Evolutionary conservation across 306 rosid species (phyloP).

Genomic region (Malus sieversii): DNA sequence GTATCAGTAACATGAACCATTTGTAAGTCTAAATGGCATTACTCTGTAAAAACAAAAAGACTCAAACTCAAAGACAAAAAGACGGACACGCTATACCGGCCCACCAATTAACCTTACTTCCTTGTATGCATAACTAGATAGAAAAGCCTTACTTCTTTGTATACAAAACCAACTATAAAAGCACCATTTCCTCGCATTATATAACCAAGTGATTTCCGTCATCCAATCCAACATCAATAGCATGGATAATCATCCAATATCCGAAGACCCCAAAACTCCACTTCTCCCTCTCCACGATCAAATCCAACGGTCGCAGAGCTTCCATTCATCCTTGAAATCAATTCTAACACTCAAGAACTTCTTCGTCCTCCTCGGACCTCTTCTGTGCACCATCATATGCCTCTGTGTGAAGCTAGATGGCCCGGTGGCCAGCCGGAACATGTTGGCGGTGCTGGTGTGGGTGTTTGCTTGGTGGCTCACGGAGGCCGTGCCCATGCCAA

Average conservation of each 20-base stretch:
- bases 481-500: slow-evolving; percentile 74
- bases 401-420: slow-evolving; percentile 48
- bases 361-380: slow-evolving; percentile 49
- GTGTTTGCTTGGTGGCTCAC: slow-evolving; percentile 90
- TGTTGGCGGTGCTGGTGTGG: slow-evolving; percentile 76
- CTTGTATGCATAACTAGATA: neutral
- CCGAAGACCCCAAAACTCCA: slow-evolving; percentile 43
- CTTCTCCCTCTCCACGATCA: slow-evolving; percentile 47
- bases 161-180: neutral
- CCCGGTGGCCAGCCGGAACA: slow-evolving; percentile 37
- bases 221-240: neutral
- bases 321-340: slow-evolving; percentile 12
- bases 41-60: too few species aligned
- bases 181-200: neutral
- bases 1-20: too few species aligned
- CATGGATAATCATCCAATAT: neutral
- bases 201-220: neutral
- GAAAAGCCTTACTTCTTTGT: too few species aligned
- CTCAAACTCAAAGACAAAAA: too few species aligned
- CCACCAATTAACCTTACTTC: neutral
- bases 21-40: neutral
- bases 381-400: slow-evolving; percentile 35
- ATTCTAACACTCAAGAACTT: slow-evolving; percentile 30
- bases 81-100: too few species aligned
- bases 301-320: slow-evolving; percentile 11